Percentiles rank a stretch among this genome's conserved stretches.
These are phyloP conservation scores for Ophiosphaerella herpotricha DNA, from an alignment of 2,329 filamentous ascomycete species.

Conservation along the genomic window DNA sequence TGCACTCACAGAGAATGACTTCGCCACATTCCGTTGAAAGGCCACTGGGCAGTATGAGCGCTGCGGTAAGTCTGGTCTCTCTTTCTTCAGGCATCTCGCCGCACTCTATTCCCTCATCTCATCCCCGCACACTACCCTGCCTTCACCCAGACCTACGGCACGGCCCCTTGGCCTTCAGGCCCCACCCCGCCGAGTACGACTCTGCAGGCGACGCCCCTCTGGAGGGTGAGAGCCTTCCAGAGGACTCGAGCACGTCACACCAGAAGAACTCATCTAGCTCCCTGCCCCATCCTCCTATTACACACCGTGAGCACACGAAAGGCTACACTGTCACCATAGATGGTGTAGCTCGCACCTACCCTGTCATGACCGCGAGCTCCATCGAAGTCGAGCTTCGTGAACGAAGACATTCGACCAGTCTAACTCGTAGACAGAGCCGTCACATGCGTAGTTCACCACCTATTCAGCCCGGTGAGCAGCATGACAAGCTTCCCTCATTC, in stretches of 20 bases:
- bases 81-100: neutral
- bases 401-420: conserved; percentile 1
- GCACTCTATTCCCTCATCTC: neutral
- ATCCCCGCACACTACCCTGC: no score
- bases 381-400: neutral
- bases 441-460: conserved; percentile 40
- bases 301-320: no score
- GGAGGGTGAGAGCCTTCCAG: no score
- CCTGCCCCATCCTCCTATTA: neutral
- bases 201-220: no score
- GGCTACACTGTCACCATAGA: no score
- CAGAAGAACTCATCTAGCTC: neutral
- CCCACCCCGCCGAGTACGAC: no score
- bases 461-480: conserved; percentile 37
- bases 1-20: conserved; percentile 36
- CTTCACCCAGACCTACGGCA: no score
- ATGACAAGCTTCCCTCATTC: conserved; percentile 38
- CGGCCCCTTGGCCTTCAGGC: no score
- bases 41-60: conserved; percentile 27
- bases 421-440: conserved; percentile 30
- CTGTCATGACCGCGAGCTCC: neutral
- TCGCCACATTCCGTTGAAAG: conserved; percentile 28
- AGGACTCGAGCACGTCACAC: no score
- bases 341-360: neutral
- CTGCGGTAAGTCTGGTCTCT: conserved; percentile 34